Conservation (phyloP, 2,329 filamentous ascomycete genomes). For the Phyllosticta ampelicida region DNA sequence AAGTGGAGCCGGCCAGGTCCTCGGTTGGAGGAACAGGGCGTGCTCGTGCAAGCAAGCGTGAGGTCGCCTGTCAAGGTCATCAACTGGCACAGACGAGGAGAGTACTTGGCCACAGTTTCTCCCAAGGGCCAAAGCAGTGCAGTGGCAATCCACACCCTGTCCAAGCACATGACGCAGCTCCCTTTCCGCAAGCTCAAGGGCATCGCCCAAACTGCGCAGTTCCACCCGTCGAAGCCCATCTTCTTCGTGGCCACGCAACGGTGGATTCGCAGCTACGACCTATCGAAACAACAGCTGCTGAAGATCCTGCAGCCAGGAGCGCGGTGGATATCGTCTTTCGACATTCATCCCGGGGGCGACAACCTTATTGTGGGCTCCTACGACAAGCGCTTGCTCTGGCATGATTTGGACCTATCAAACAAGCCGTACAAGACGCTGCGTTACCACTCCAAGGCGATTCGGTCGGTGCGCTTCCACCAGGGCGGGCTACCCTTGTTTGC, state of each 20-base stretch:
- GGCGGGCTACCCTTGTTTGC: constrained; percentile 74
- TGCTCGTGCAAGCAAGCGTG: constrained; percentile 71
- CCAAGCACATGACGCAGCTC: constrained; percentile 87
- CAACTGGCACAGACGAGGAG: constrained; percentile 86
- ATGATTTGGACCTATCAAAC: constrained; percentile 84
- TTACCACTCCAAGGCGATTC: constrained; percentile 87
- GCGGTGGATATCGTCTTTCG: constrained; percentile 87
- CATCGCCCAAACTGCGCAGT: constrained; percentile 80
- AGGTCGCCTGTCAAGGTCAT: constrained; percentile 75
- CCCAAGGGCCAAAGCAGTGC: constrained; percentile 67
- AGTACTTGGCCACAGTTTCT: constrained; percentile 88
- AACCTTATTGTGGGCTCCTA: constrained; percentile 93
- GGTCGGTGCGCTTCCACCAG: constrained; percentile 78
- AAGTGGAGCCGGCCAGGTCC: constrained; percentile 74
- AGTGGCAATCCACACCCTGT: constrained; percentile 88
- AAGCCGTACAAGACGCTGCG: constrained; percentile 93
- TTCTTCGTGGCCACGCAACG: constrained; percentile 96
- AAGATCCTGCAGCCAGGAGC: constrained; percentile 91
- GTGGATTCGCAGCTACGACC: constrained; percentile 85
- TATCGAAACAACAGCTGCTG: constrained; percentile 80
- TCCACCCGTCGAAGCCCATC: constrained; percentile 85
- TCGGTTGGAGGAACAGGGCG: constrained; percentile 63
- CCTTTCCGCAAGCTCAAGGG: constrained; percentile 72
- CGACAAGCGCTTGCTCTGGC: constrained; percentile 88
- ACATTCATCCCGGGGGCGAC: constrained; percentile 85